A percentile compares a stretch with the other conserved stretches of the same genome.
phyloP scores from a whole-genome alignment of 768 basidiomycete genomes.

The Porphyrellus cyaneotinctus region DNA sequence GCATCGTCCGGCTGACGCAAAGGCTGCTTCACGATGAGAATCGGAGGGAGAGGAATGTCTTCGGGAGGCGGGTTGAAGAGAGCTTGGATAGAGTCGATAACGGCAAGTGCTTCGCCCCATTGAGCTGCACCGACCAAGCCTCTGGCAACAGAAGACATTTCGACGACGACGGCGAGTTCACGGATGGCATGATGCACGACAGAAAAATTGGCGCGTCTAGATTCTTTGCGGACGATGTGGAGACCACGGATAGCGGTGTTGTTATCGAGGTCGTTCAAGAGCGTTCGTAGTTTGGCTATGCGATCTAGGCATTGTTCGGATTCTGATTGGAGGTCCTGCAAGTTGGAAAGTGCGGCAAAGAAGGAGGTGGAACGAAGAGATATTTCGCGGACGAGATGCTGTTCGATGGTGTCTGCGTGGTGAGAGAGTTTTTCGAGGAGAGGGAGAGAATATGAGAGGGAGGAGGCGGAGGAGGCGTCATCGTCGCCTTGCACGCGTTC shows the following conservation, averaged over 20 bases:
- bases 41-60: slow-evolving; percentile 5
- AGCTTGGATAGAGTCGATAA: slow-evolving; percentile 64
- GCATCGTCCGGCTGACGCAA: slow-evolving; percentile 16
- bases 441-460: slow-evolving; percentile 64
- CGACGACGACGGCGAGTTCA: slow-evolving; percentile 66
- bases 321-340: slow-evolving; percentile 89
- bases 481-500: slow-evolving; percentile 44
- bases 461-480: slow-evolving; percentile 49
- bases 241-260: slow-evolving; percentile 77
- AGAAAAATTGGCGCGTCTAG: slow-evolving; percentile 56
- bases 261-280: slow-evolving; percentile 73
- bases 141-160: slow-evolving; percentile 70
- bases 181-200: slow-evolving; percentile 58
- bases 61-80: slow-evolving; percentile 42
- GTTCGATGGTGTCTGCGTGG: slow-evolving; percentile 89
- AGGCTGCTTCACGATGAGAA: slow-evolving; percentile 1
- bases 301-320: slow-evolving; percentile 77
- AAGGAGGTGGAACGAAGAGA: slow-evolving; percentile 87
- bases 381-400: slow-evolving; percentile 92
- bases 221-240: slow-evolving; percentile 62
- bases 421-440: slow-evolving; percentile 88
- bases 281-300: slow-evolving; percentile 64
- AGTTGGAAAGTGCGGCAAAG: slow-evolving; percentile 92
- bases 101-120: slow-evolving; percentile 79
- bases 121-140: slow-evolving; percentile 79